phyloP scores from a whole-genome alignment of 306 rosid genomes.

The Luffa acutangula region DNA sequence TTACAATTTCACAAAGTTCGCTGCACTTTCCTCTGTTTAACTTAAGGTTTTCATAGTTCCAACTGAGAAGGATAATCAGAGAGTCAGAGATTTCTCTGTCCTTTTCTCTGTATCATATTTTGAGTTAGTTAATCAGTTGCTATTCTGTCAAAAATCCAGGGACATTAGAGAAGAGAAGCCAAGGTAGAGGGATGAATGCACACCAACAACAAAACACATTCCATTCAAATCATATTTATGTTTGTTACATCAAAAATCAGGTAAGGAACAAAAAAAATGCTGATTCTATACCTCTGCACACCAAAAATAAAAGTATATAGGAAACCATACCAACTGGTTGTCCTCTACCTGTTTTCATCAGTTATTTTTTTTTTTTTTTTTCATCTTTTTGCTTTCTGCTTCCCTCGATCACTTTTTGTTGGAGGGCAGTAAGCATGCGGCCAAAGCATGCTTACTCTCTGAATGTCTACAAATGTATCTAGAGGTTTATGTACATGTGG shows the following conservation, averaged over 20 bases:
- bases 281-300: constrained; percentile 77
- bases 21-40: not conserved
- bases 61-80: not conserved
- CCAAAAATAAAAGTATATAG: constrained; percentile 25
- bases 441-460: constrained; percentile 79
- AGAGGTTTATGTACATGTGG: constrained; percentile 60
- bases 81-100: not conserved
- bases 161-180: constrained; percentile 17
- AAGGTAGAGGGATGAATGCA: constrained; percentile 36
- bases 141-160: not conserved
- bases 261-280: constrained; percentile 12
- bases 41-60: not conserved
- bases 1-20: not conserved
- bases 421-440: constrained; percentile 50
- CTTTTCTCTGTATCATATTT: not conserved
- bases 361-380: not conserved
- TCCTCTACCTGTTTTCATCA: constrained; percentile 22
- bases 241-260: constrained; percentile 61
- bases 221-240: constrained; percentile 62
- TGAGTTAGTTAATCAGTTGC: not conserved
- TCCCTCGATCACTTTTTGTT: constrained; percentile 34
- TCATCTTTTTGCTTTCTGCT: not conserved
- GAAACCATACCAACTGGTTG: constrained; percentile 47
- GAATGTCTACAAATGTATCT: constrained; percentile 39
- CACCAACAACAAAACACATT: constrained; percentile 78